These are phyloP conservation scores for Pichia sporocuriosa DNA, from an alignment of 805 yeast species.

Conservation along the genomic window DNA sequence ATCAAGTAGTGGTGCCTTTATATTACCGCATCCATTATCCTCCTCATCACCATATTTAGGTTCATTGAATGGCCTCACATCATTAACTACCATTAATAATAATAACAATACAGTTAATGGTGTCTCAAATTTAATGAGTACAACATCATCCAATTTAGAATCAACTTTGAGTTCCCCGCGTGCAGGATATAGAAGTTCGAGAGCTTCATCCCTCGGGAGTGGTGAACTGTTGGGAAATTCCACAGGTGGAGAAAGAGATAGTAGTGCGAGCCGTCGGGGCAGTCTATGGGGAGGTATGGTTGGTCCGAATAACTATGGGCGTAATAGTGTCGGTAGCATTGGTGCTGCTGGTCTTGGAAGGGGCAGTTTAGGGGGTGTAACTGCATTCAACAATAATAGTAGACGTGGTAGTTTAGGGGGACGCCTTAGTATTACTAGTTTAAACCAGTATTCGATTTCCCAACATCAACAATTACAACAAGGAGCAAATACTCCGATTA, in stretches of 20 bases:
- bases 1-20: constrained; percentile 12
- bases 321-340: constrained; percentile 4
- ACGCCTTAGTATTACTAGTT: constrained; percentile 11
- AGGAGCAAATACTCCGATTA: too few relatives aligned
- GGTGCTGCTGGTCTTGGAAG: constrained; percentile 2
- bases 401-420: constrained; percentile 10
- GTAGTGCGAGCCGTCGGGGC: constrained; percentile 10
- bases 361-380: constrained; percentile 7
- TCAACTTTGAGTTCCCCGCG: constrained; percentile 10
- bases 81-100: constrained; percentile 3
- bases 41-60: constrained; percentile 16
- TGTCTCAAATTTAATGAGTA: constrained; percentile 1
- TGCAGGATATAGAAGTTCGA: constrained; percentile 10
- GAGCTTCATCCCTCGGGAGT: constrained; percentile 14
- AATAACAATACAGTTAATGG: background rate
- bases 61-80: constrained; percentile 3
- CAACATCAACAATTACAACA: background rate
- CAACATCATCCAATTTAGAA: constrained; percentile 6
- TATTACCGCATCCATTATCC: constrained; percentile 22
- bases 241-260: constrained; percentile 4
- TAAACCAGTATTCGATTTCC: constrained; percentile 14
- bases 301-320: background rate
- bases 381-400: constrained; percentile 4
- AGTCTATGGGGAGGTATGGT: constrained; percentile 9
- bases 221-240: constrained; percentile 5